Conservation (phyloP, 2,329 filamentous ascomycete genomes). For the Epichloe hybrida region DNA sequence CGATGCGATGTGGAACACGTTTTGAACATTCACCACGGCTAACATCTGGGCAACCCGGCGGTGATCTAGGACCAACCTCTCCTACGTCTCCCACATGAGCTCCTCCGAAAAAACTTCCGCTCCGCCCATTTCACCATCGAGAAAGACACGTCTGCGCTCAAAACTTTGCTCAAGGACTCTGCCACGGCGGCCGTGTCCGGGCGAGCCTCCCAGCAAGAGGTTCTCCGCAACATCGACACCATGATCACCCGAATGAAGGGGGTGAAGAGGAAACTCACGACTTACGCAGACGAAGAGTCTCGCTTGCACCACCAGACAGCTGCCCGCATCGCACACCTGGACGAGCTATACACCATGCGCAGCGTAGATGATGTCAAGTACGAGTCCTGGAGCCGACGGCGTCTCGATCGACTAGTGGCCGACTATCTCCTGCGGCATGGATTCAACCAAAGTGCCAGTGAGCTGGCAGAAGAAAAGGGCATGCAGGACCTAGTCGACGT, state of each 20-base stretch:
- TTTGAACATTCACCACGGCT: not conserved
- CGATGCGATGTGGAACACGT: not conserved
- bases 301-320: conserved; percentile 61
- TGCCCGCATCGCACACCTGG: conserved; percentile 66
- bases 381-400: conserved; percentile 71
- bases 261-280: conserved; percentile 74
- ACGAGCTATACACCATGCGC: conserved; percentile 66
- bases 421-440: conserved; percentile 83
- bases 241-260: conserved; percentile 78
- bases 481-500: conserved; percentile 79
- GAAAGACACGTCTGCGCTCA: conserved; percentile 51
- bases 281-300: conserved; percentile 66
- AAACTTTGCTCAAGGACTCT: conserved; percentile 46
- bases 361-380: conserved; percentile 86
- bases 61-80: conserved; percentile 71
- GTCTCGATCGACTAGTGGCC: conserved; percentile 76
- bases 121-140: conserved; percentile 66
- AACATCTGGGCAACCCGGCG: not conserved
- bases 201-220: conserved; percentile 49
- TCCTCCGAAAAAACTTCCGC: conserved; percentile 84
- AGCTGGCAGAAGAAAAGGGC: conserved; percentile 59
- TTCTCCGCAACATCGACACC: conserved; percentile 67
- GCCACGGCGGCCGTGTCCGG: conserved; percentile 55
- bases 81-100: conserved; percentile 81
- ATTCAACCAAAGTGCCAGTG: conserved; percentile 62